These are phyloP conservation scores for Microstegium vimineum DNA, from an alignment of 176 grass and related monocot species.

Conservation along the genomic window DNA sequence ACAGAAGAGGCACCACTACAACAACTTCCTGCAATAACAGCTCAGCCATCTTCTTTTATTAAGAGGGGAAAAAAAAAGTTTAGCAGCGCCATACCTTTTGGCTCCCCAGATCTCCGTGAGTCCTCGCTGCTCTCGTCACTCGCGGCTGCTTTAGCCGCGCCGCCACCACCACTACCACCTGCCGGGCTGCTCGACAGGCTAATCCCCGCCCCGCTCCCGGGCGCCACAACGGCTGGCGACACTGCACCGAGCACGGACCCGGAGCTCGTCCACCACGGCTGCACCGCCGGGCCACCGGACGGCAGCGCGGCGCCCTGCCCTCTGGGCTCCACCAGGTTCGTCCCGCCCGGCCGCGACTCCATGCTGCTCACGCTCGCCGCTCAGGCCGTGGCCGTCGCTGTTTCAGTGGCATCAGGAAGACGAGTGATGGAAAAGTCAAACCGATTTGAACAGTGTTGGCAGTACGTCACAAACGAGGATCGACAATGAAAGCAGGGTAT, in stretches of 20 bases:
- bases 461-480: background rate
- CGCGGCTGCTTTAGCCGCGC: background rate
- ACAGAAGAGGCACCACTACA: background rate
- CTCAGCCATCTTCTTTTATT: background rate
- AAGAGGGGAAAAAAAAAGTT: background rate
- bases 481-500: background rate
- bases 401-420: background rate
- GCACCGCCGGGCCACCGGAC: conserved; percentile 27
- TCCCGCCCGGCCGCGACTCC: conserved; percentile 34
- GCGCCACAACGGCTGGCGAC: conserved; percentile 47
- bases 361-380: too few species aligned
- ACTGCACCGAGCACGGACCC: conserved; percentile 36
- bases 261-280: conserved; percentile 49
- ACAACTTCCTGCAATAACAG: background rate
- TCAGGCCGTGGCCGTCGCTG: background rate
- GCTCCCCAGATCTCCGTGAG: conserved; percentile 35
- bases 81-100: conserved; percentile 37
- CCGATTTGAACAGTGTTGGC: background rate
- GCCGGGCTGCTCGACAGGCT: conserved; percentile 34
- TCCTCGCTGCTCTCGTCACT: conserved; percentile 44
- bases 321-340: conserved; percentile 36
- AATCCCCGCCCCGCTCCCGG: conserved; percentile 11
- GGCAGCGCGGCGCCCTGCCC: conserved; percentile 31
- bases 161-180: background rate
- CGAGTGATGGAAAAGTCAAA: conserved; percentile 5